Percentiles rank a stretch among this genome's conserved stretches.
phyloP scores from a whole-genome alignment of 2,329 filamentous ascomycete genomes.

The Dactylonectria macrodidyma region DNA sequence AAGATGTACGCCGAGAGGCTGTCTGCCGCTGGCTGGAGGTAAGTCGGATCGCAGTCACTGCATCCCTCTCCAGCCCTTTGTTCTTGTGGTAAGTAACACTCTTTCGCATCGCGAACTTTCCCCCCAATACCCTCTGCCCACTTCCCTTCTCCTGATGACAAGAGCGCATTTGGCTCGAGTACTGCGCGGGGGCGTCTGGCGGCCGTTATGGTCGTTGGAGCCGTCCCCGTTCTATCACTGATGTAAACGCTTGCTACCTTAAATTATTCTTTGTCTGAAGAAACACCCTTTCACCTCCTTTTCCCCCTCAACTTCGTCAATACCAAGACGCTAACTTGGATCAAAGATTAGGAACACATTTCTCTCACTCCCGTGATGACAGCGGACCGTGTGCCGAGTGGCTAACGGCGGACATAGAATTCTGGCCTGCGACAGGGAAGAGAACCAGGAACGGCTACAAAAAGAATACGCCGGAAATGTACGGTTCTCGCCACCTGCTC shows the following conservation, averaged over 20 bases:
- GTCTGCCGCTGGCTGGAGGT: conserved; percentile 97
- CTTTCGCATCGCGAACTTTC: conserved; percentile 13
- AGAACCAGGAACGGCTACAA: conserved; percentile 86
- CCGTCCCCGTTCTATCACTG: conserved; percentile 82
- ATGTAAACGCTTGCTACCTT: conserved; percentile 99
- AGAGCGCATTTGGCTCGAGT: conserved; percentile 99
- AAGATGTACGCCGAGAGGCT: conserved; percentile 96
- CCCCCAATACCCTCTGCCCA: conserved; percentile 28
- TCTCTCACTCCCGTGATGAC: conserved; percentile 22
- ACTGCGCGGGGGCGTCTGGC: conserved; percentile 77
- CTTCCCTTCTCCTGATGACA: conserved; percentile 86
- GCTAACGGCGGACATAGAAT: conserved; percentile 73
- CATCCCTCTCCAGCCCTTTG: conserved; percentile 29
- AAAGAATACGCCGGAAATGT: conserved; percentile 90
- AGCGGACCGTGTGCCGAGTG: conserved; percentile 43
- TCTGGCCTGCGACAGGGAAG: conserved; percentile 92
- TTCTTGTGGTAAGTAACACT: conserved; percentile 42
- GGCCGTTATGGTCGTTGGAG: conserved; percentile 83
- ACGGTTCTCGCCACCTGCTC: conserved; percentile 61
- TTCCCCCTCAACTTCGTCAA: conserved; percentile 20
- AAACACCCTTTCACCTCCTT: conserved; percentile 31
- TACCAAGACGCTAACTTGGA: conserved; percentile 43
- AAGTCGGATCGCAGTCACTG: conserved; percentile 48
- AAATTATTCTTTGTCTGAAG: conserved; percentile 84
- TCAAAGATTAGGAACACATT: conserved; percentile 37